Conservation (phyloP, 306 rosid species). For the Dalbergia oliveri region DNA sequence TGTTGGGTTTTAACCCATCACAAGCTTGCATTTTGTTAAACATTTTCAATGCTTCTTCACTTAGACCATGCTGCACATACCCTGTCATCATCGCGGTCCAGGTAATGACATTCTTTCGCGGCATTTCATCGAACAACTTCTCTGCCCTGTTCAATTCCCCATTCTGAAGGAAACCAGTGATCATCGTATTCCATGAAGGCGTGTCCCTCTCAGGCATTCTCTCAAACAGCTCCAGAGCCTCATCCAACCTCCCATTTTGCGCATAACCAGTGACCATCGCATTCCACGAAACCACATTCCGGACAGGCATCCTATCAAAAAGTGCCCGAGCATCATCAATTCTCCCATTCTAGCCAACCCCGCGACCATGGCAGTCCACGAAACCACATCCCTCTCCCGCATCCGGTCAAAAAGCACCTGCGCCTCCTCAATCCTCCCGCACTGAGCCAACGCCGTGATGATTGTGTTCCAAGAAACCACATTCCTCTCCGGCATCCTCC, state of each 20-base stretch:
- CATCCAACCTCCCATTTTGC: constrained; percentile 53
- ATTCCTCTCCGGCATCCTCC: constrained; percentile 57
- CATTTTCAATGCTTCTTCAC: constrained; percentile 56
- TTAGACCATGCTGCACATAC: constrained; percentile 53
- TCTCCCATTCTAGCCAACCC: constrained; percentile 53
- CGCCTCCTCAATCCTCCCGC: constrained; percentile 57
- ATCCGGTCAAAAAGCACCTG: constrained; percentile 44
- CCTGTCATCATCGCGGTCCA: constrained; percentile 71
- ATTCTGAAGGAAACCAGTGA: constrained; percentile 56
- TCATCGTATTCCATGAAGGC: constrained; percentile 64
- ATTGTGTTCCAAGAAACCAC: constrained; percentile 56
- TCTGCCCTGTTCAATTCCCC: constrained; percentile 51
- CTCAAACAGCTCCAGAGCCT: constrained; percentile 56
- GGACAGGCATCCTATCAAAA: constrained; percentile 55
- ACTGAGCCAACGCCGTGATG: constrained; percentile 51
- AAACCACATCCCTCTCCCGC: constrained; percentile 58
- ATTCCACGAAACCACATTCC: constrained; percentile 59
- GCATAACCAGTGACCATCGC: constrained; percentile 53
- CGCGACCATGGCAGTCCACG: constrained; percentile 59
- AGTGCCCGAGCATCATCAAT: constrained; percentile 54
- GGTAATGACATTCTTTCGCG: constrained; percentile 53
- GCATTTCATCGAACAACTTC: constrained; percentile 55
- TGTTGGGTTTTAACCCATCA: constrained; percentile 52
- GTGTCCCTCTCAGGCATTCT: constrained; percentile 59
- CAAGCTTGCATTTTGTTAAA: constrained; percentile 53